Evolutionary conservation across 257 asterid species (phyloP).

Genomic region (Penstemon eatonii): DNA sequence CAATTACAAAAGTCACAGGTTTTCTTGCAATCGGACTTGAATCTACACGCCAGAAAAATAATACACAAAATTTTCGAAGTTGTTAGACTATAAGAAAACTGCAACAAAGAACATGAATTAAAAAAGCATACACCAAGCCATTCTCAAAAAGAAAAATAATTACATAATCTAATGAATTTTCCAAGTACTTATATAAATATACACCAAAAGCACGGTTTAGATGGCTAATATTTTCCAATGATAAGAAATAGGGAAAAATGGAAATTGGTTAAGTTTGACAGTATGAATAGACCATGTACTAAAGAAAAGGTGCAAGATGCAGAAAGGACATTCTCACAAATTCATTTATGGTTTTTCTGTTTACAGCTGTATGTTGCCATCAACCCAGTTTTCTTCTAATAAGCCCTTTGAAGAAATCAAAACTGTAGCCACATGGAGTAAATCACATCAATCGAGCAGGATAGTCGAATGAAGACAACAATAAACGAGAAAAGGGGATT

Average conservation of each 20-base stretch:
- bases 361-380: conserved; percentile 28
- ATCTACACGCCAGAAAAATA: no score
- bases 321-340: conserved; percentile 25
- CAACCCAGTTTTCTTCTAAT: conserved; percentile 61
- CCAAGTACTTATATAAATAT: no score
- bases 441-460: conserved; percentile 19
- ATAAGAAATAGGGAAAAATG: conserved; percentile 3
- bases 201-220: no score
- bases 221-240: neutral
- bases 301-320: neutral
- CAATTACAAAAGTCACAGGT: no score
- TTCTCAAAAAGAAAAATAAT: no score
- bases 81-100: no score
- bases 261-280: neutral
- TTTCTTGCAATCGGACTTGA: no score
- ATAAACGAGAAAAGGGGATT: neutral
- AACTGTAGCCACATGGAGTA: conserved; percentile 58
- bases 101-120: no score
- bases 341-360: conserved; percentile 25
- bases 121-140: no score
- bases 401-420: conserved; percentile 85
- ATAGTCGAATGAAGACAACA: conserved; percentile 5
- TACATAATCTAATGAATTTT: no score
- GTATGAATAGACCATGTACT: neutral
- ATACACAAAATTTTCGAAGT: no score